Evolutionary conservation across 2,329 filamentous ascomycete species (phyloP), one percentile per base, ranked within the genome.

Genomic region (Neofusicoccum cordaticola): DNA sequence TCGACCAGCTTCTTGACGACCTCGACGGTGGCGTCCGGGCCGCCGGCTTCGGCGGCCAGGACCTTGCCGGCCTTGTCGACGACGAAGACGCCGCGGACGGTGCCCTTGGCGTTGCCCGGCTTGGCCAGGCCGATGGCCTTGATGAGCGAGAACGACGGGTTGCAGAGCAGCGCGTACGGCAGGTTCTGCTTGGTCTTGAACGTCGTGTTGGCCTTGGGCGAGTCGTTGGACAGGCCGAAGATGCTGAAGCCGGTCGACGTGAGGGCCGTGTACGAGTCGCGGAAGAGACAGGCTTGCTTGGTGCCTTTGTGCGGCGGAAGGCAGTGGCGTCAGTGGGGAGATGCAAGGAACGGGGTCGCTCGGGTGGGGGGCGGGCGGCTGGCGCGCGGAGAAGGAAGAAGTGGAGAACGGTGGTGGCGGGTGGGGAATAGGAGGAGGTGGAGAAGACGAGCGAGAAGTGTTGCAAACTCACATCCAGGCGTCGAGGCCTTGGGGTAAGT

Each of bases 401-500:
- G 57, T 37, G 44, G 66, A 31, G 47, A 44, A 19, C 50, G 51
- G 50, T 35, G 11, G 41, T 57, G 57, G 47, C 13, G 19, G 35
- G n/a, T 19, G 15, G 19, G 27, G 9, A 27, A 62, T 39, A 45
- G 61, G 37, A n/a, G 64, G 45, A 61, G 39, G 52, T 27, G 52
- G 22, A 22, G 22, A 51, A 11, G 27, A 41, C 17, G n/a, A 7
- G 12, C 19, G 31, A 13, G 35, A 34, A 19, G 22, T 66, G 48
- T 12, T 22, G 34, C 9, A 77, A 63, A 81, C 92, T 86, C 87
- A 97, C 94, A 98, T 68, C 94, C 94, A 42, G 92, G 92, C 22
- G 95, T 99, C 34, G 90, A 95, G 12, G 95, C 95, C 80, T 91
- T 96, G 66, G 95, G 95, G 75, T 98, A 98, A 37, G 93, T 97